Evolutionary conservation across 1,139 yeast genomes (phyloP), one percentile per base, ranked within the genome.

Genomic region (Protomyces macrosporus): DNA sequence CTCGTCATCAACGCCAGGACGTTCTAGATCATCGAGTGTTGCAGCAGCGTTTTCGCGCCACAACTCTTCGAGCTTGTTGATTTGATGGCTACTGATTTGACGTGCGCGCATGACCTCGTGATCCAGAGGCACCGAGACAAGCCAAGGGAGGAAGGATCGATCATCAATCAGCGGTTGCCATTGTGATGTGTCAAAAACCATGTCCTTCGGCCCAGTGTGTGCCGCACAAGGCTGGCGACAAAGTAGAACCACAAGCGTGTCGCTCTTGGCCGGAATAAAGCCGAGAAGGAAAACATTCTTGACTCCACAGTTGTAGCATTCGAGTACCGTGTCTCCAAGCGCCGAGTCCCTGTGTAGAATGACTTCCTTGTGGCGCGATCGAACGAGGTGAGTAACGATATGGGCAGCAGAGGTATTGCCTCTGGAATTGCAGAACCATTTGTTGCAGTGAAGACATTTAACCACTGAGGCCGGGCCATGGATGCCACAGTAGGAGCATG

Each of bases 381-480:
- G 77, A 42, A 90, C 95, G 73, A 90, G 77, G 75, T 91, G 98
- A 16, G 90, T 88, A 14, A 91, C 85, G 39, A 91, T 88, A 73
- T 91, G 98, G 1, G 96, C 87, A 23, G 91, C 84, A 7, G 82
- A 76, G 7, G 84, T 78, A 54, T 79, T 78, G 36, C 83, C 79
- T 65, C 84, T 83, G n/a, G 88, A 82, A 73, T 91, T 91, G 76
- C 98, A 91, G 73, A 91, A 91, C 97, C 97, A 91, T 73, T 85
- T 86, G 71, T 83, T 76, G 75, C 97, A 90, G 4, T 82, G 79
- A 65, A 83, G 82, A 76, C 98, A 91, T 70, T 86, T 84, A 52
- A 88, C 87, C 30, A 90, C 87, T 57, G 87, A 80, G 7, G 83
- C 75, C 0, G 90, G 81, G 4, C 83, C 76, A 68, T 85, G 85